phyloP scores from a whole-genome alignment of 495 filamentous ascomycete genomes.

The Hypoxylon crocopeplum region DNA sequence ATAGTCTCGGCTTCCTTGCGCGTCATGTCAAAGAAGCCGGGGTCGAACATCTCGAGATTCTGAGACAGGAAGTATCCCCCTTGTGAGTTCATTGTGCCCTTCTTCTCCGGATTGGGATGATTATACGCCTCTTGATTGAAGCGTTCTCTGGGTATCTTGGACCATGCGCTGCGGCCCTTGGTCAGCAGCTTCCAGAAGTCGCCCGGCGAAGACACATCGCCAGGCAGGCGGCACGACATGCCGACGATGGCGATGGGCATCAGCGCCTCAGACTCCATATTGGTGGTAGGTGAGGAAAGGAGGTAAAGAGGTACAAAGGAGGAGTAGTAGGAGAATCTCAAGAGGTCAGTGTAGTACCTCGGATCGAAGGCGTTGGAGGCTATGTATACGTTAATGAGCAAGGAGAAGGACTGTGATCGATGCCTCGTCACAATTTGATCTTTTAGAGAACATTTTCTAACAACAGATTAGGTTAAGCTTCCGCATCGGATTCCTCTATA shows the following conservation, averaged over 20 bases:
- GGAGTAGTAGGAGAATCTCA: slow-evolving; percentile 1
- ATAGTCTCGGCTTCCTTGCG: slow-evolving; percentile 57
- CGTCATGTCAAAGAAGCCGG: slow-evolving; percentile 60
- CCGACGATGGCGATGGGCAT: slow-evolving; percentile 54
- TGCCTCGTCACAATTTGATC: neutral
- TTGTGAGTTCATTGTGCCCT: slow-evolving; percentile 50
- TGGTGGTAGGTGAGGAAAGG: slow-evolving; percentile 6
- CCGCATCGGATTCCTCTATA: neutral
- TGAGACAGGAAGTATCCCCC: slow-evolving; percentile 63
- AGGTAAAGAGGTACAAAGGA: slow-evolving; percentile 7
- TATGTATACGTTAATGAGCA: slow-evolving; percentile 13
- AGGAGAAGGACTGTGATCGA: neutral
- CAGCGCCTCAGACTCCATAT: slow-evolving; percentile 30
- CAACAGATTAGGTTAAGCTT: slow-evolving; percentile 14
- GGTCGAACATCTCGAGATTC: slow-evolving; percentile 57
- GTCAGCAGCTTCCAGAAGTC: slow-evolving; percentile 57
- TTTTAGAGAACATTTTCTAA: neutral
- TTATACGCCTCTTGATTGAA: slow-evolving; percentile 71
- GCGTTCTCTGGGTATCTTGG: slow-evolving; percentile 66
- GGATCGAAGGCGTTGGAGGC: slow-evolving; percentile 6
- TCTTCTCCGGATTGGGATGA: slow-evolving; percentile 62
- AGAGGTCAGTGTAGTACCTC: neutral
- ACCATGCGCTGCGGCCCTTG: slow-evolving; percentile 47
- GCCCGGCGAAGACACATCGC: slow-evolving; percentile 47
- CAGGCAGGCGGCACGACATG: slow-evolving; percentile 58